Evolutionary conservation across 148 eudicot species (phyloP), one percentile per base, ranked within the genome.

Genomic region (Camellia japonica): DNA sequence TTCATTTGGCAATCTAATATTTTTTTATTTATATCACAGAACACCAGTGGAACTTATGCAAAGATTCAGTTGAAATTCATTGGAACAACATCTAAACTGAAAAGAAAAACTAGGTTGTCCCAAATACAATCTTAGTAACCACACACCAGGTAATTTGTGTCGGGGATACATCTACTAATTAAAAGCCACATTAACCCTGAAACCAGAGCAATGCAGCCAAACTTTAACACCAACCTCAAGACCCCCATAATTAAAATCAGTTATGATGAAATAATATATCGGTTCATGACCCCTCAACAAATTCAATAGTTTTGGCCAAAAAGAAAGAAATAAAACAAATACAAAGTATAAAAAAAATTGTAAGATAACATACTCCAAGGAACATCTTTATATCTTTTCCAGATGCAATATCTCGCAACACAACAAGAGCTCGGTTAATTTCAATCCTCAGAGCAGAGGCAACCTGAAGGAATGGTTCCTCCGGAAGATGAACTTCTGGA

Each of bases 351-450:
- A 10, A 1, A 56, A 30, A 55, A 2, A 56, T 41, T 14, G 14
- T 56, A 38, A 42, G 64, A 58, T 42, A 8, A 84, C 90, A 73
- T 87, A 91, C 94, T 41, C 51, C 71, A 46, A 90, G 82, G 44
- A 91, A 89, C 80, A 85, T 91, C 85, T 90, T 91, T 46, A 91
- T 76, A 69, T 91, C 94, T 81, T 83, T 85, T 68, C 92, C 94
- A 65, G 89, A 80, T 55, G 91, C 92, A 87, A 91, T 87, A 14
- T 85, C 84, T 20, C 89, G 83, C 63, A 91, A 74, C 42, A 80
- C 59, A 60, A 49, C 83, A 85, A 91, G 63, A 23, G 84, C 87
- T 4, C 81, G 82, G 61, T 91, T 91, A 54, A 91, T 88, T 82
- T 87, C 94, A 76, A 60, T 64, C 59, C 84, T 83, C 70, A 91